These are phyloP conservation scores for Starmerella gropengiesseri DNA, from an alignment of 805 yeast genomes.

Conservation along the genomic window DNA sequence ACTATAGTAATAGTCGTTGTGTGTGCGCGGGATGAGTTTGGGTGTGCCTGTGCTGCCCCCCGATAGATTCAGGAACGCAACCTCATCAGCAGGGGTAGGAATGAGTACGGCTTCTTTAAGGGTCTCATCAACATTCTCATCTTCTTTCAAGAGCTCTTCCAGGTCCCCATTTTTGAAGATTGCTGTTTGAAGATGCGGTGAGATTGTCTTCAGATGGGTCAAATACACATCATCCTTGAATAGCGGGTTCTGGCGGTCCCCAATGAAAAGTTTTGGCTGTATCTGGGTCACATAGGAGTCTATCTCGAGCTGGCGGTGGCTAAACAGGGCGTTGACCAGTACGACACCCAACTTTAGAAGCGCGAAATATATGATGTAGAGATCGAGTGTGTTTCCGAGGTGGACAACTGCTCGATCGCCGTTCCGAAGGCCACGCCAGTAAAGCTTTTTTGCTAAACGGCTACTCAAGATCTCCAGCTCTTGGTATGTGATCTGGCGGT, in stretches of 20 bases:
- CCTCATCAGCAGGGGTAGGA: conserved; percentile 13
- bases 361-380: conserved; percentile 15
- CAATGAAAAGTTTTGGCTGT: conserved; percentile 15
- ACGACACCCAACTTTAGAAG: conserved; percentile 12
- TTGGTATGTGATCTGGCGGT: conserved; percentile 3
- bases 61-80: conserved; percentile 16
- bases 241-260: conserved; percentile 13
- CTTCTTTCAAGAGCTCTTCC: background rate
- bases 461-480: conserved; percentile 3
- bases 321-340: conserved; percentile 16
- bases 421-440: conserved; percentile 6
- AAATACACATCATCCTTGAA: conserved; percentile 10
- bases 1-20: conserved; percentile 18
- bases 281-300: conserved; percentile 12
- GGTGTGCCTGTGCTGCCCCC: conserved; percentile 19
- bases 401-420: conserved; percentile 17
- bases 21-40: conserved; percentile 18
- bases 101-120: background rate
- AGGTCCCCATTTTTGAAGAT: conserved; percentile 3
- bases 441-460: conserved; percentile 4
- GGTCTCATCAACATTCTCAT: background rate
- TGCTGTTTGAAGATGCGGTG: conserved; percentile 1
- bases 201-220: conserved; percentile 1
- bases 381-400: conserved; percentile 13
- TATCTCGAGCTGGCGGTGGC: conserved; percentile 17